phyloP scores from a whole-genome alignment of 1,139 yeast species.

The Nakaseomyces bracarensis region DNA sequence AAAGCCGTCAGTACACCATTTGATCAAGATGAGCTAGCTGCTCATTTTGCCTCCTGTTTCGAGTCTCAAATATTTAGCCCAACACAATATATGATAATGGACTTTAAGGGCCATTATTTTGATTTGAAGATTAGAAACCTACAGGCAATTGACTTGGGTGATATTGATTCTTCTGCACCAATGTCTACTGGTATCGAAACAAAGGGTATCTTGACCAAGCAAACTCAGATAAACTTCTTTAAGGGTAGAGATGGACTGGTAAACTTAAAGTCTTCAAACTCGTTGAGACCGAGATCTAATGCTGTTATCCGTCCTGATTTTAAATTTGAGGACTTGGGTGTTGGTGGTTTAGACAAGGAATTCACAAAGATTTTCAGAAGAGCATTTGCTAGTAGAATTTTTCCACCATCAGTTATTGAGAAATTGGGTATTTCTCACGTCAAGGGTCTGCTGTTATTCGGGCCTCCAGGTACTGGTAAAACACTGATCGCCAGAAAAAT shows the following conservation, averaged over 20 bases:
- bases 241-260: conserved; percentile 68
- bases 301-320: conserved; percentile 93
- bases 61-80: conserved; percentile 84
- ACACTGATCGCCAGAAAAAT: conserved; percentile 94
- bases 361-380: conserved; percentile 92
- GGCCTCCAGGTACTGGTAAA: conserved; percentile 99
- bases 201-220: conserved; percentile 77
- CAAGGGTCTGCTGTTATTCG: conserved; percentile 81
- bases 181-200: conserved; percentile 42
- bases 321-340: conserved; percentile 93
- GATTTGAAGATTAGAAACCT: conserved; percentile 57
- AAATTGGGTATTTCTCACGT: conserved; percentile 90
- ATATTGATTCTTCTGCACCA: conserved; percentile 37
- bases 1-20: conserved; percentile 58
- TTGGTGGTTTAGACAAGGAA: conserved; percentile 93
- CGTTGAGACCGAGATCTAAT: conserved; percentile 61
- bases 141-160: conserved; percentile 72
- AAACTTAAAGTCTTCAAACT: conserved; percentile 50
- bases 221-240: conserved; percentile 68
- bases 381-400: conserved; percentile 92
- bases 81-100: conserved; percentile 75
- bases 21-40: conserved; percentile 76
- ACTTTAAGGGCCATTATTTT: conserved; percentile 67
- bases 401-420: conserved; percentile 88
- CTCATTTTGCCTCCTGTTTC: conserved; percentile 52